These are phyloP conservation scores for Lipomyces lipofer DNA, from an alignment of 805 yeast species.

Conservation along the genomic window DNA sequence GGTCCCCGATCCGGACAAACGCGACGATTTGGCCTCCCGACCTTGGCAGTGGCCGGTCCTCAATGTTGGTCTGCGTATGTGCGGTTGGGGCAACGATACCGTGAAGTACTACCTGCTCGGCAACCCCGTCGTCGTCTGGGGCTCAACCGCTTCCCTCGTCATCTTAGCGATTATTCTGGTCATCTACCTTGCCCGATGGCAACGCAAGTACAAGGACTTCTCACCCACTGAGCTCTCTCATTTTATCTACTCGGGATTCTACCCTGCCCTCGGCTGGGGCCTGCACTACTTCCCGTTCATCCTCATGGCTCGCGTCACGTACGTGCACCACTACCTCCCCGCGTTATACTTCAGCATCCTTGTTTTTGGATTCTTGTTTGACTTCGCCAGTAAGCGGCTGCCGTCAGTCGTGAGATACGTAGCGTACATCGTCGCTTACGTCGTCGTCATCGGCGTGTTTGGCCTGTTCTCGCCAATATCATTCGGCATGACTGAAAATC, in stretches of 20 bases:
- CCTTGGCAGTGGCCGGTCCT: slow-evolving; percentile 87
- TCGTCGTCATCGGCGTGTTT: slow-evolving; percentile 57
- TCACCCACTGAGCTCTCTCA: slow-evolving; percentile 45
- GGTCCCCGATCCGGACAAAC: slow-evolving; percentile 71
- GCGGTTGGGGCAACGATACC: slow-evolving; percentile 62
- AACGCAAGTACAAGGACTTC: slow-evolving; percentile 62
- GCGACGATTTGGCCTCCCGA: slow-evolving; percentile 66
- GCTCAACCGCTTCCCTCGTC: slow-evolving; percentile 53
- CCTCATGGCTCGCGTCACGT: slow-evolving; percentile 93
- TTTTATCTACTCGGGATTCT: slow-evolving; percentile 64
- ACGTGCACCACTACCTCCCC: slow-evolving; percentile 95
- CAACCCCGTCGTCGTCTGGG: slow-evolving; percentile 65
- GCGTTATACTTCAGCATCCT: slow-evolving; percentile 92
- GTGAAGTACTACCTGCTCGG: slow-evolving; percentile 67
- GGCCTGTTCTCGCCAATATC: slow-evolving; percentile 64
- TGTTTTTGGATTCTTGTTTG: slow-evolving; percentile 64
- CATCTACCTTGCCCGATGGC: slow-evolving; percentile 56
- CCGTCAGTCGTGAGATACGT: slow-evolving; percentile 31
- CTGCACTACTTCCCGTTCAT: slow-evolving; percentile 86
- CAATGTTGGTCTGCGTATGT: slow-evolving; percentile 70
- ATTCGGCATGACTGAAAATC: slow-evolving; percentile 74
- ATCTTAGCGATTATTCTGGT: slow-evolving; percentile 45
- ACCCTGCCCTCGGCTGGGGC: slow-evolving; percentile 89
- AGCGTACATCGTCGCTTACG: slow-evolving; percentile 50
- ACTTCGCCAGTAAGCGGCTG: slow-evolving; percentile 44